Percentiles rank a stretch among this genome's conserved stretches.
These are phyloP conservation scores for Diddensiella transvaalensis DNA, from an alignment of 805 yeast species.

Conservation along the genomic window DNA sequence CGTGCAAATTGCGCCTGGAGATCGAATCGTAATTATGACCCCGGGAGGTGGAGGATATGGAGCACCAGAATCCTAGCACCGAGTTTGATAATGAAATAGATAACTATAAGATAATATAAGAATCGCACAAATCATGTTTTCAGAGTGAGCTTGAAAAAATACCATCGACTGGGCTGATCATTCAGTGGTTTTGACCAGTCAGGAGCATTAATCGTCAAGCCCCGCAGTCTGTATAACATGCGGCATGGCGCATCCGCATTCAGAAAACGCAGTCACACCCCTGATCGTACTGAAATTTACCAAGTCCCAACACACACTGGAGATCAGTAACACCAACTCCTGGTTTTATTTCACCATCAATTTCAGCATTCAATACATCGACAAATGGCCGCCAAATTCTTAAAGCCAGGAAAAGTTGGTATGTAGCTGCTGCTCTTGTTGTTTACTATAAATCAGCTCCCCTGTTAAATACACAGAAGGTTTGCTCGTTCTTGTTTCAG, in stretches of 20 bases:
- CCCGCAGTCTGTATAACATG: too few relatives aligned
- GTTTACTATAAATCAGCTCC: not conserved
- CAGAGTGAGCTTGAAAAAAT: too few relatives aligned
- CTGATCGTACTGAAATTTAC: slow-evolving; percentile 1
- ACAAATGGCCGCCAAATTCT: slow-evolving; percentile 87
- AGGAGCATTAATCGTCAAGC: too few relatives aligned
- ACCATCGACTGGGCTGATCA: too few relatives aligned
- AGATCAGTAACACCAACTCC: not conserved
- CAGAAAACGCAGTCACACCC: not conserved
- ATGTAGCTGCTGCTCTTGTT: slow-evolving; percentile 45
- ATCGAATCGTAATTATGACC: slow-evolving; percentile 60
- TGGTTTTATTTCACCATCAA: slow-evolving; percentile 3
- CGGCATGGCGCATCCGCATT: too few relatives aligned
- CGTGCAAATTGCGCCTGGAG: slow-evolving; percentile 56
- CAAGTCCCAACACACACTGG: slow-evolving; percentile 1
- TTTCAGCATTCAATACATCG: not conserved
- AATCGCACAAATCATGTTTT: too few relatives aligned
- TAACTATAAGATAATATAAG: too few relatives aligned
- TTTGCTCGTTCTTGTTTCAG: too few relatives aligned
- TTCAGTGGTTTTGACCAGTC: too few relatives aligned
- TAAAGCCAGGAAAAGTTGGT: slow-evolving; percentile 99
- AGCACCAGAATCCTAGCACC: slow-evolving; percentile 1
- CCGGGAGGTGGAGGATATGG: slow-evolving; percentile 91
- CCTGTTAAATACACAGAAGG: not conserved
- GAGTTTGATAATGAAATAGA: too few relatives aligned